These are phyloP conservation scores for Abrus pulchellus DNA, from an alignment of 306 rosid genomes.

Conservation along the genomic window DNA sequence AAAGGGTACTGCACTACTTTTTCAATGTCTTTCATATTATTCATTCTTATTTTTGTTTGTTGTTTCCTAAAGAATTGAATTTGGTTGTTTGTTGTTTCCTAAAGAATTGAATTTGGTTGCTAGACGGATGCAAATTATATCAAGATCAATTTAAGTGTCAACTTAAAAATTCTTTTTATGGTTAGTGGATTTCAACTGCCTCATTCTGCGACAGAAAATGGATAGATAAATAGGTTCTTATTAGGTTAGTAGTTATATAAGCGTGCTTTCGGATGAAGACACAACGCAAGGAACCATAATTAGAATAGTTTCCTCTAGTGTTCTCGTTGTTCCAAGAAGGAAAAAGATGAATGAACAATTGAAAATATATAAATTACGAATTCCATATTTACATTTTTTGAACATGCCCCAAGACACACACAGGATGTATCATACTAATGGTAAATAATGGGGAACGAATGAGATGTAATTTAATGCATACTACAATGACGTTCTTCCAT, in stretches of 20 bases:
- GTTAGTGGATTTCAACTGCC: not conserved
- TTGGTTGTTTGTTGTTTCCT: not conserved
- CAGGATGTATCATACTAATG: slow-evolving; percentile 12
- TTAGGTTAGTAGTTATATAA: not conserved
- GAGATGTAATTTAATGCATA: slow-evolving; percentile 10
- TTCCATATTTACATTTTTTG: slow-evolving; percentile 37
- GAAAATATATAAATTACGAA: not conserved
- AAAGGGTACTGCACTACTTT: too few relatives aligned
- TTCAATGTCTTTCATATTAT: too few relatives aligned
- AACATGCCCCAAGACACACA: slow-evolving; percentile 2
- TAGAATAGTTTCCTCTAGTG: not conserved
- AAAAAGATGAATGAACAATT: not conserved
- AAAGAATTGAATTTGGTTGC: not conserved
- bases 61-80: not conserved
- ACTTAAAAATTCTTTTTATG: not conserved
- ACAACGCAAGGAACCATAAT: not conserved
- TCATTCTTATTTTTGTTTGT: too few relatives aligned
- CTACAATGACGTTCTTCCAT: slow-evolving; percentile 15
- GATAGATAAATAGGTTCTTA: not conserved
- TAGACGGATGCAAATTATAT: not conserved
- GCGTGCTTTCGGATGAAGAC: not conserved
- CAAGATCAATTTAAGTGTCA: not conserved
- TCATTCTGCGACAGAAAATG: not conserved
- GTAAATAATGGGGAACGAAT: not conserved
- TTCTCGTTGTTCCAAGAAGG: not conserved